phyloP scores from a whole-genome alignment of 352 stramenopile species.

The Pythium pectinolyticum region DNA sequence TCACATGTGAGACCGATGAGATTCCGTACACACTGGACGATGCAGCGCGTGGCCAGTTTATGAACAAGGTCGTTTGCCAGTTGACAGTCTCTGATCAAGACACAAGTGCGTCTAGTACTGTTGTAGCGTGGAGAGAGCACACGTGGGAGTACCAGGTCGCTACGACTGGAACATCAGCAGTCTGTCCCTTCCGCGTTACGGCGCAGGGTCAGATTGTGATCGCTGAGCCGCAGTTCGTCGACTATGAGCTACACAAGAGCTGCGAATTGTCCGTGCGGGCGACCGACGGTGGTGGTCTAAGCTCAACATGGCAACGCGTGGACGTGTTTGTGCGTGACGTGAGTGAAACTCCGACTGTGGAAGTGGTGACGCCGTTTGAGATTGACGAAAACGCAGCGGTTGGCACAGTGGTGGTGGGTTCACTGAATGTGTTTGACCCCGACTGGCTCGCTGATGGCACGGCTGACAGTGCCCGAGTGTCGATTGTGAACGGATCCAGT shows the following conservation, averaged over 20 bases:
- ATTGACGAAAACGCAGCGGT: constrained; percentile 27
- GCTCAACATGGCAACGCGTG: constrained; percentile 22
- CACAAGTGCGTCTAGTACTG: background rate
- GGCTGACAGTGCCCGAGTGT: background rate
- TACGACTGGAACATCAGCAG: background rate
- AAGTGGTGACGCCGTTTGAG: background rate
- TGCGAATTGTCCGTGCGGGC: constrained; percentile 22
- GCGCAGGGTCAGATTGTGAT: constrained; percentile 20
- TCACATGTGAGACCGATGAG: constrained; percentile 20
- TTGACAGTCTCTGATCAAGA: constrained; percentile 28
- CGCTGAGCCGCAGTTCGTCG: constrained; percentile 8
- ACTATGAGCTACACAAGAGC: constrained; percentile 25
- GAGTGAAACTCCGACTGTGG: constrained; percentile 26
- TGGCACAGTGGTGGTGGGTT: constrained; percentile 11
- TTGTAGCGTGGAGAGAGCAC: constrained; percentile 19
- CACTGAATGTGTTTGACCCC: constrained; percentile 20
- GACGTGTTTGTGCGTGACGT: constrained; percentile 28
- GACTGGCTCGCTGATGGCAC: constrained; percentile 22
- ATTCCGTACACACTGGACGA: constrained; percentile 21
- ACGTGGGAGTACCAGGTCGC: constrained; percentile 21
- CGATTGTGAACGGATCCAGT: background rate
- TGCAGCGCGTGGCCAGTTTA: background rate
- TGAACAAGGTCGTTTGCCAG: constrained; percentile 13
- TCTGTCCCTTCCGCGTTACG: constrained; percentile 13
- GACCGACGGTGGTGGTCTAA: constrained; percentile 22